A percentile compares a stretch with the other conserved stretches of the same genome.
phyloP scores from a whole-genome alignment of 768 basidiomycete species.

The Ramaria rubella region DNA sequence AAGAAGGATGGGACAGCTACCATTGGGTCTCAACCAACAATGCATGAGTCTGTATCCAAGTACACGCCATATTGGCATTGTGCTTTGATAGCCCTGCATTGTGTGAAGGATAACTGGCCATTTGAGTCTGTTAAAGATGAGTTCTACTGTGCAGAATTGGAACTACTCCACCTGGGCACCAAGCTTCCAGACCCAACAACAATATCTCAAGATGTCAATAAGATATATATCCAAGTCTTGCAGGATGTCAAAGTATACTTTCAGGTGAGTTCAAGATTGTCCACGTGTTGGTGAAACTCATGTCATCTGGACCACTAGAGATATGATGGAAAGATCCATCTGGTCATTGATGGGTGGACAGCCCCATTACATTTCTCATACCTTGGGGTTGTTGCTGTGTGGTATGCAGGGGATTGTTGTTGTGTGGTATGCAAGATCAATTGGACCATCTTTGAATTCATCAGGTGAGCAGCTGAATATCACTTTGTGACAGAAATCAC shows the following conservation, averaged over 20 bases:
- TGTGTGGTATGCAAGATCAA: constrained; percentile 26
- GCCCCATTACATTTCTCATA: constrained; percentile 24
- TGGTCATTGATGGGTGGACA: too few relatives aligned
- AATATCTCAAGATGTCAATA: constrained; percentile 17
- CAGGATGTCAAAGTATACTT: not conserved
- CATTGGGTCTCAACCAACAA: not conserved
- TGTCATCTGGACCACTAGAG: constrained; percentile 3
- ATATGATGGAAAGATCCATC: constrained; percentile 20
- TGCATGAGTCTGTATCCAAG: not conserved
- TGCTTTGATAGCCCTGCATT: constrained; percentile 23
- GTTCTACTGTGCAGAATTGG: constrained; percentile 23
- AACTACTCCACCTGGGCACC: constrained; percentile 24
- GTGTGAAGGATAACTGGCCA: constrained; percentile 18
- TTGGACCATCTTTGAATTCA: constrained; percentile 28
- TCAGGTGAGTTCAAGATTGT: not conserved
- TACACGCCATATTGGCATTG: constrained; percentile 13
- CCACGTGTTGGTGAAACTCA: not conserved
- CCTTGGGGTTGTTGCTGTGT: constrained; percentile 27
- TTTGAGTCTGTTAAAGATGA: constrained; percentile 22
- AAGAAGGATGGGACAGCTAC: not conserved
- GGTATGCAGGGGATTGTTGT: constrained; percentile 24
- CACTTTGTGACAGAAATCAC: not conserved
- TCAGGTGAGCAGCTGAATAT: constrained; percentile 19
- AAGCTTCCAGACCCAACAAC: constrained; percentile 21
- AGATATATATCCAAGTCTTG: constrained; percentile 12